Evolutionary conservation across 371 early-diverging fungal species (phyloP), one percentile per base, ranked within the genome.

Genomic region (Lichtheimia ornata): DNA sequence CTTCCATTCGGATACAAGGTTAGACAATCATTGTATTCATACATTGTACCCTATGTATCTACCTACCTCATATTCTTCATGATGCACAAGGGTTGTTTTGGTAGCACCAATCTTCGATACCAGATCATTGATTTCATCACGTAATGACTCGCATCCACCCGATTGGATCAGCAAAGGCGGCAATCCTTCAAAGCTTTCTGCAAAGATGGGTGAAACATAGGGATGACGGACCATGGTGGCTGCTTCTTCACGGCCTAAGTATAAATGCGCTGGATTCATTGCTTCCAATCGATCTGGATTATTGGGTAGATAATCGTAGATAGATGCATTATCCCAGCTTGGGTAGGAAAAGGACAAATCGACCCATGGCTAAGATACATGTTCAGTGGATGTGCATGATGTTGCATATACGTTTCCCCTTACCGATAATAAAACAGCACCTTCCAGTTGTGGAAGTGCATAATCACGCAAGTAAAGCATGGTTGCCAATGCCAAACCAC

Each of bases 121-220:
- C 25, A 77, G 30, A 22, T 67, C 72, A 35, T 53, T 42, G 24
- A 77, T 77, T 50, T 89, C 89, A 64, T 87, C 87, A 27, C 86
- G 73, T 24, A 87, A 59, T 3, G 83, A 71, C 57, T 89, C 89
- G 28, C 78, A 77, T 18, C 74, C 76, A 13, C 88, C 89, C 24
- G 74, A 74, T 67, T 87, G 88, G 50, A 89, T 81, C 28, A 86
- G 51, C 14, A 82, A 73, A 6, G 87, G 87, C 3, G 84, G 84
- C 18, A 86, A 53, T 25, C 74, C 64, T 17, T 75, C 68, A 54
- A 86, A 78, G 50, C 56, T 66, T 28, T 81, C 74, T 15, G 74
- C 73, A 64, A 69, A 76, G 0, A 78, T 40, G 17, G 76, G 79
- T 4, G 74, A 76, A 12, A 79, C 79, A 59, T 79, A 76, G 14